Evolutionary conservation across 345 rosid genomes (phyloP), one percentile per base, ranked within the genome.

Genomic region (Syzygium oleosum): DNA sequence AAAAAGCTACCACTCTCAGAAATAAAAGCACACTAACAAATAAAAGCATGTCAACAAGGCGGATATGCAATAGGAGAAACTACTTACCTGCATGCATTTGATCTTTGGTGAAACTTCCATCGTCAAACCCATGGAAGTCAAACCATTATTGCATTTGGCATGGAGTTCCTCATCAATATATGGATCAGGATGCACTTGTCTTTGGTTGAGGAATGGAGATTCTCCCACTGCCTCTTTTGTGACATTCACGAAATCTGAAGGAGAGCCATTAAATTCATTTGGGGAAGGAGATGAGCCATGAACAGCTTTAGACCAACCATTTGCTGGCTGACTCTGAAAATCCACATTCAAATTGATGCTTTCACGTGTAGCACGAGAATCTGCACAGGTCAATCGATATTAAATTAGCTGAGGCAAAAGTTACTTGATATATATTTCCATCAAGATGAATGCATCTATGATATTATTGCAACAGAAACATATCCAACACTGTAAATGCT

Each of bases 41-140:
- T 68, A 68, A 34, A 16, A 73, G 80, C 49, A 38, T 73, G 80
- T 19, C 19, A 9, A 73, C 13, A 34, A 73, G 80, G 80, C 12
- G 80, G 46, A 19, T 4, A 52, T 55, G 68, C 49, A 23, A 79
- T 51, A 15, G 14, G 46, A 38, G 29, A 86, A 55, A 63, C 31
- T 41, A 84, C 88, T 65, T 86, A 86, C 94, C 93, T 91, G 92
- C 85, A 93, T 87, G 86, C 91, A 91, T 87, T 90, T 86, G 53
- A 63, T 85, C 84, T 77, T 85, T 56, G 89, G 87, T 86, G 89
- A 61, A 87, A 51, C 54, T 85, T 87, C 86, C 52, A 65, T 83
- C 49, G 79, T 58, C 77, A 80, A 83, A 85, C 29, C 55, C 88
- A 85, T 58, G 68, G 90, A 55, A 73, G 86, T 84, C 65, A 25